Conservation (phyloP, 768 basidiomycete species). For the Pleurotus eryngii region DNA sequence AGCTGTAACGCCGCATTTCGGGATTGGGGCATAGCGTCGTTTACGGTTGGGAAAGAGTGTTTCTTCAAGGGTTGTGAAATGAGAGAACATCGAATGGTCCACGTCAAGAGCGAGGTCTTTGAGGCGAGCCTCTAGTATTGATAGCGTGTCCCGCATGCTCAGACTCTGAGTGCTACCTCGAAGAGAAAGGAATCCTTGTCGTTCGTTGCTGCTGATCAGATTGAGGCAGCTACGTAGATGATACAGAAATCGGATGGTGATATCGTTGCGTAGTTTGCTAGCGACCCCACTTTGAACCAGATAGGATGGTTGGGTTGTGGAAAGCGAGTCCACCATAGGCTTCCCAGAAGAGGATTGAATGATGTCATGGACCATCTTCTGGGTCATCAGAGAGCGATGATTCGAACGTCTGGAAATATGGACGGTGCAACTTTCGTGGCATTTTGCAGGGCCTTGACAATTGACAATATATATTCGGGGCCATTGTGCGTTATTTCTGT, state of each 20-base stretch:
- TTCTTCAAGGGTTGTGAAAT: constrained; percentile 25
- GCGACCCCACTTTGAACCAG: constrained; percentile 75
- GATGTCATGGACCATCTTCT: constrained; percentile 42
- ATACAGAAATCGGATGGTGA: constrained; percentile 73
- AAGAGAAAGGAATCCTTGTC: constrained; percentile 11
- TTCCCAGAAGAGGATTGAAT: constrained; percentile 48
- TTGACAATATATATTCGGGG: constrained; percentile 37
- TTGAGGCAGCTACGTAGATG: constrained; percentile 70
- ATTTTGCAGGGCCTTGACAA: constrained; percentile 25
- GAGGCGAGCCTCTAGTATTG: constrained; percentile 36
- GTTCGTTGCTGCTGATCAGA: constrained; percentile 30
- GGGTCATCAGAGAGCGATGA: constrained; percentile 27
- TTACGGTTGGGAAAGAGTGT: constrained; percentile 21
- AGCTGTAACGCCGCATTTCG: constrained; percentile 6
- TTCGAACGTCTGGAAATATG: constrained; percentile 26
- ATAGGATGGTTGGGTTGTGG: constrained; percentile 81
- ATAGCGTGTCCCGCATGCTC: constrained; percentile 28
- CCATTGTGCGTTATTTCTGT: constrained; percentile 36
- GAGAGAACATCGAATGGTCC: constrained; percentile 33
- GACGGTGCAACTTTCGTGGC: constrained; percentile 20
- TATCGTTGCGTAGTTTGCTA: constrained; percentile 61
- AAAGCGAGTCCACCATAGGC: constrained; percentile 68
- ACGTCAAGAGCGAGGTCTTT: constrained; percentile 34
- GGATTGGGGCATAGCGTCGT: neutral
- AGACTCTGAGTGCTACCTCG: constrained; percentile 7